Evolutionary conservation across 768 basidiomycete species (phyloP), one percentile per base, ranked within the genome.

Genomic region (Rubroboletus satanas): DNA sequence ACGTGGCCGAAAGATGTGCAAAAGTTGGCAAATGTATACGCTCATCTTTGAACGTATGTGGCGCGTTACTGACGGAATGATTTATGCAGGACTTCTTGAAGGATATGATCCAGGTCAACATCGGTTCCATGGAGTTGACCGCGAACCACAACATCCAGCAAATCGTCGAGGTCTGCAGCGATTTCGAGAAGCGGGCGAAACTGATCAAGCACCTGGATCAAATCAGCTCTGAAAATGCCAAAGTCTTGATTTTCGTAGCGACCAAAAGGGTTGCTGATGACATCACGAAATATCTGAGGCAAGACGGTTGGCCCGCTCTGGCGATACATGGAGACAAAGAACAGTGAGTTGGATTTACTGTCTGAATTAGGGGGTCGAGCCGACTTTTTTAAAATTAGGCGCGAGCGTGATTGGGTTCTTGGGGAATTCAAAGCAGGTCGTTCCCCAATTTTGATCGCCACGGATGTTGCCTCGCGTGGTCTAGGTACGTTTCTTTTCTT

Each of bases 1-100:
- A 99, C 97, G 7, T 99, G 97, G 97, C 97, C 97, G 14, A 98
- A 98, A 74, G 97, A 99, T 66, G 97, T 99, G 4, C 97, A 99
- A 75, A 93, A 94, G 66, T 83, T 99, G 58, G 97, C 97, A 17
- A 90, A 85, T 69, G 90, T 92, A 63, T 49, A 74, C 67, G 11
- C 15, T 56, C 12, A 2, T 18, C 23, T 48, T 32, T 3, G 17
- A 43, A 11, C n/a, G 29, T 3, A 26, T 29, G n/a, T 47, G n/a
- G 12, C 5, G 0, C 32, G 6, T 53, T 18, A 18, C 46, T 58
- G 48, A 54, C 54, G 51, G 44, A n/a, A 51, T 36, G 32, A 1
- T 45, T 51, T 48, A 28, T 31, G 23, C 29, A 93, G 90, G 97
- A 98, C 74, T 99, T 98, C 79, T 75, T 97, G 62, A 82, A 85